These are phyloP conservation scores for Apiospora malaysiana DNA, from an alignment of 2,329 filamentous ascomycete genomes.

Conservation along the genomic window DNA sequence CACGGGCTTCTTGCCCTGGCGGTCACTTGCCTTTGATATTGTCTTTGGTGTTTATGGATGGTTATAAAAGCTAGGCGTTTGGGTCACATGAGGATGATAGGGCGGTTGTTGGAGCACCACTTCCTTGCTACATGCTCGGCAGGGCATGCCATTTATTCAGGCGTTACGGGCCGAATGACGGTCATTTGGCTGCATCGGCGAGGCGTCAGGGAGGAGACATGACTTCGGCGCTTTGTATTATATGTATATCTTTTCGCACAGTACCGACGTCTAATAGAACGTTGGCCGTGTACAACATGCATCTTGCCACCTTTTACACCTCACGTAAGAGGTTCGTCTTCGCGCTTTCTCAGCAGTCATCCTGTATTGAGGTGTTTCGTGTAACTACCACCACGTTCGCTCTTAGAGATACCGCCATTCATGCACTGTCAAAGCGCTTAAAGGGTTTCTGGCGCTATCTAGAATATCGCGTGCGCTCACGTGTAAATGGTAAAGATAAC, in stretches of 20 bases:
- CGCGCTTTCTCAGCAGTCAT: neutral
- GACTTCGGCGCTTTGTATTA: slow-evolving; percentile 5
- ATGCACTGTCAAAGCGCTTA: neutral
- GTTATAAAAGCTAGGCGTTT: slow-evolving; percentile 40
- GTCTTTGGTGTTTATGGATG: slow-evolving; percentile 30
- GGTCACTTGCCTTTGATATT: slow-evolving; percentile 29
- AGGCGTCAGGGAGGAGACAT: slow-evolving; percentile 18
- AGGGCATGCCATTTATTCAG: slow-evolving; percentile 15
- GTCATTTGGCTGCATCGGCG: slow-evolving; percentile 22
- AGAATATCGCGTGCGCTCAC: neutral
- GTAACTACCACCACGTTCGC: neutral
- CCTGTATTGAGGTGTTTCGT: neutral
- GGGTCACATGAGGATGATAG: slow-evolving; percentile 26
- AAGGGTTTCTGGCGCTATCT: neutral
- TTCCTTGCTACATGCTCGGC: neutral
- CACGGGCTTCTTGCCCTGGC: neutral
- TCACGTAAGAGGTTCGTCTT: neutral
- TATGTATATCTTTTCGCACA: neutral
- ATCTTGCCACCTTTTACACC: neutral
- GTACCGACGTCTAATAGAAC: neutral
- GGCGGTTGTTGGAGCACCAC: neutral
- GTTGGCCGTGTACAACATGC: slow-evolving; percentile 8
- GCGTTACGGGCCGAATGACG: slow-evolving; percentile 24
- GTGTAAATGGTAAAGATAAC: neutral
- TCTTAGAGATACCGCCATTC: neutral